phyloP scores from a whole-genome alignment of 2,329 filamentous ascomycete genomes.

The Arthrobotrys iridis region DNA sequence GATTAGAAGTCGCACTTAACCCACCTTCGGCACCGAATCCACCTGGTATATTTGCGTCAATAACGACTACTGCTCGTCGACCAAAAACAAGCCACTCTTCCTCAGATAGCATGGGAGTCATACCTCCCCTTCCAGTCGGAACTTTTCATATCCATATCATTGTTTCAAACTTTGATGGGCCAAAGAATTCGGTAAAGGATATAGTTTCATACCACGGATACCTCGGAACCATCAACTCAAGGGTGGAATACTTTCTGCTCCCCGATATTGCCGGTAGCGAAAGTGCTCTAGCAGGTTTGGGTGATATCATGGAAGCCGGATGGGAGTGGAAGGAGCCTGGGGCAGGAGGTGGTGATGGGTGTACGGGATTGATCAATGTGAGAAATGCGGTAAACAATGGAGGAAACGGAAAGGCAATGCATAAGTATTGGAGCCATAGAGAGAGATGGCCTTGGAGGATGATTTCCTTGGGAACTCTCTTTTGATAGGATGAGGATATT shows the following conservation, averaged over 20 bases:
- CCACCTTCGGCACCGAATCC: constrained; percentile 35
- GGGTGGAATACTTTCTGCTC: constrained; percentile 44
- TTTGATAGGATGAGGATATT: constrained; percentile 14
- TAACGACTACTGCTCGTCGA: constrained; percentile 5
- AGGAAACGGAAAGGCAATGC: constrained; percentile 43
- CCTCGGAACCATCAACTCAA: constrained; percentile 38
- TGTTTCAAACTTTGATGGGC: constrained; percentile 40
- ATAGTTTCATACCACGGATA: constrained; percentile 43
- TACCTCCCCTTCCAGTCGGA: constrained; percentile 10
- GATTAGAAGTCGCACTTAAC: constrained; percentile 43
- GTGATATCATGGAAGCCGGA: constrained; percentile 49
- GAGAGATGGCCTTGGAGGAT: constrained; percentile 51
- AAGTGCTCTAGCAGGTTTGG: constrained; percentile 43
- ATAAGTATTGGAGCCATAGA: constrained; percentile 53
- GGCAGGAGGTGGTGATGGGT: constrained; percentile 18
- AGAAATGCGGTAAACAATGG: constrained; percentile 49
- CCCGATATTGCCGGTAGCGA: constrained; percentile 49
- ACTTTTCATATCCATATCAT: constrained; percentile 52
- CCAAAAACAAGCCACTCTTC: constrained; percentile 48
- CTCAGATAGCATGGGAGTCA: constrained; percentile 29
- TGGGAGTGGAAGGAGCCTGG: constrained; percentile 50
- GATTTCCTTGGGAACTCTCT: constrained; percentile 47
- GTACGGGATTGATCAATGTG: constrained; percentile 41
- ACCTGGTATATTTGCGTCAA: constrained; percentile 25
- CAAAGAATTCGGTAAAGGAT: constrained; percentile 30